Base-by-base conservation (phyloP, 2,329 filamentous ascomycete species). In the Cordyceps militaris region DNA sequence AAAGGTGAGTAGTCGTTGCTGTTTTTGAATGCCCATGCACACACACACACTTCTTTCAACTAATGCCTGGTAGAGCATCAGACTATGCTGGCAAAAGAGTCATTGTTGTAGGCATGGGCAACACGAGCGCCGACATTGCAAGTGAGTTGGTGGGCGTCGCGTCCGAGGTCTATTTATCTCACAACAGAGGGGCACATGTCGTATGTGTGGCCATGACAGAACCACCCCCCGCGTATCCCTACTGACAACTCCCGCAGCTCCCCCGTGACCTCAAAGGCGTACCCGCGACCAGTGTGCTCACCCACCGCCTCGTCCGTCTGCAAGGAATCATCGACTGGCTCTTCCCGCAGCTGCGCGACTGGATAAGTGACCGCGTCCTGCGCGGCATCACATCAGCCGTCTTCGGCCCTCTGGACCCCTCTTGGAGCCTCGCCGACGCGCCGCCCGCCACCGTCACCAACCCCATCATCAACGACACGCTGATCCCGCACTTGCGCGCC, bases 41-140 rank as follows among this genome's bases (percentile, higher is more conserved):
- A 4, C 23, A 16, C 14, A 21, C 13, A 11, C n/a, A n/a, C n/a
- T n/a, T n/a, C n/a, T n/a, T 32, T 6, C 30, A 32, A 11, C 30
- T 32, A 10, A 42, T 9, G 1, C 13, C 23, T 19, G 4, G 16
- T 14, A 67, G 67, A 36, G 63, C 65, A 0, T 62, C 65, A 1
- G 52, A 63, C 21, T 78, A 74, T 63, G 66, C 68, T n/a, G 71
- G 66, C 7, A 74, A 77, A 61, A 73, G 66, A 11, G 73, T 79
- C 3, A 57, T 79, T 0, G 66, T 80, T 0, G 66, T 77, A 2
- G 77, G 76, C 9, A 63, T 77, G 30, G 72, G 73, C 16, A 74
- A 72, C 44, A 76, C 73, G 1, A 65, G 65, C 2, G 66, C 63
- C 23, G 68, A 70, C 19, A 67, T 65, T 0, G 65, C 64, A 11